These are phyloP conservation scores for Macrophomina tecta DNA, from an alignment of 2,329 filamentous ascomycete genomes.

Conservation along the genomic window DNA sequence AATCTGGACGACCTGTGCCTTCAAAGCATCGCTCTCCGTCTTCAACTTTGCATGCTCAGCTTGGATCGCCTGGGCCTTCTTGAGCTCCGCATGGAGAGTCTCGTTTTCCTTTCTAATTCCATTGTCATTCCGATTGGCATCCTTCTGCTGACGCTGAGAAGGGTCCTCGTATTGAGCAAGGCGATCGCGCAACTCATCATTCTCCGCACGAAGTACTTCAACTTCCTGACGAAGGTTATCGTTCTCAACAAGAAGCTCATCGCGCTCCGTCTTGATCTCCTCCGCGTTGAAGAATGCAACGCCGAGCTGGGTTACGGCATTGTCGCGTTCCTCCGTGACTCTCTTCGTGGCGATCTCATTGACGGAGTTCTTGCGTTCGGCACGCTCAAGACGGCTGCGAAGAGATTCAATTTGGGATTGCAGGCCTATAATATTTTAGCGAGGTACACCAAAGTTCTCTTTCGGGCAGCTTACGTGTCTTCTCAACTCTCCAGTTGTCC, in stretches of 20 bases:
- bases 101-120: conserved; percentile 43
- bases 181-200: conserved; percentile 41
- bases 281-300: conserved; percentile 65
- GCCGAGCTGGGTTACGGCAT: conserved; percentile 66
- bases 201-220: conserved; percentile 29
- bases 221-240: conserved; percentile 44
- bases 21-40: conserved; percentile 72
- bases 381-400: conserved; percentile 66
- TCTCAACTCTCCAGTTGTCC: conserved; percentile 55
- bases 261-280: conserved; percentile 54
- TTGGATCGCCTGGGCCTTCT: conserved; percentile 31
- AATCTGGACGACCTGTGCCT: conserved; percentile 75
- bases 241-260: conserved; percentile 44
- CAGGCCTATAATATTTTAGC: conserved; percentile 51
- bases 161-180: conserved; percentile 43
- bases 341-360: conserved; percentile 69
- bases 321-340: conserved; percentile 68
- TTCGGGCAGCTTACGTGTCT: conserved; percentile 59
- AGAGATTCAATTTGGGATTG: conserved; percentile 66
- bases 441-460: neutral
- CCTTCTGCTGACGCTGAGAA: conserved; percentile 41
- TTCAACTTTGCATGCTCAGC: conserved; percentile 62
- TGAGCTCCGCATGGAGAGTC: conserved; percentile 41
- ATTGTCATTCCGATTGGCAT: conserved; percentile 42
- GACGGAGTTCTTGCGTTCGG: conserved; percentile 67